Conservation (phyloP, 176 grass and related monocot species). For the Typha latifolia region DNA sequence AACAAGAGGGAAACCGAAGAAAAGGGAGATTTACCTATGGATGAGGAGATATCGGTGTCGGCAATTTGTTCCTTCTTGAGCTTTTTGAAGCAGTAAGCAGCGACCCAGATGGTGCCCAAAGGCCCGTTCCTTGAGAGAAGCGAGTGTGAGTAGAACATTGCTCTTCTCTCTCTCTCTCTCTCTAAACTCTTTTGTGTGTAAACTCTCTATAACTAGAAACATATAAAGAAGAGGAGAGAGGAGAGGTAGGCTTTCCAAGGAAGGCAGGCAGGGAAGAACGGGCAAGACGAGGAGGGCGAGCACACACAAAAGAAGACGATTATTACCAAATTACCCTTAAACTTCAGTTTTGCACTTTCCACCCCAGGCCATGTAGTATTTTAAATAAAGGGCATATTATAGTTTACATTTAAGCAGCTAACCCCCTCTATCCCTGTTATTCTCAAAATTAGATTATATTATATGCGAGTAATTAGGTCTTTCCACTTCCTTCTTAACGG, state of each 20-base stretch:
- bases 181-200: too few relatives aligned
- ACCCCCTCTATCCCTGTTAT: too few relatives aligned
- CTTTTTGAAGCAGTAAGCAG: conserved; percentile 37
- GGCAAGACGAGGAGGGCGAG: background rate
- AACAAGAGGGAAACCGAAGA: background rate
- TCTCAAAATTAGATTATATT: too few relatives aligned
- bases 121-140: conserved; percentile 61
- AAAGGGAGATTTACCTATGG: conserved; percentile 33
- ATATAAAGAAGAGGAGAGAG: background rate
- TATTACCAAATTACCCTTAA: conserved; percentile 23
- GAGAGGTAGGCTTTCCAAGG: background rate
- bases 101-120: conserved; percentile 49
- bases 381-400: background rate
- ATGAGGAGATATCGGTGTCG: conserved; percentile 44
- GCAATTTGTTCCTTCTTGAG: conserved; percentile 52
- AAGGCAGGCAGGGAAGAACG: conserved; percentile 17
- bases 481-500: too few relatives aligned
- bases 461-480: too few relatives aligned
- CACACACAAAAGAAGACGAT: background rate
- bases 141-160: conserved; percentile 51
- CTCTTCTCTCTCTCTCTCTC: background rate
- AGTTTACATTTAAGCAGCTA: too few relatives aligned
- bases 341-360: background rate
- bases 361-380: background rate
- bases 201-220: background rate